These are phyloP conservation scores for Candida argentea DNA, from an alignment of 805 yeast species.

Conservation along the genomic window DNA sequence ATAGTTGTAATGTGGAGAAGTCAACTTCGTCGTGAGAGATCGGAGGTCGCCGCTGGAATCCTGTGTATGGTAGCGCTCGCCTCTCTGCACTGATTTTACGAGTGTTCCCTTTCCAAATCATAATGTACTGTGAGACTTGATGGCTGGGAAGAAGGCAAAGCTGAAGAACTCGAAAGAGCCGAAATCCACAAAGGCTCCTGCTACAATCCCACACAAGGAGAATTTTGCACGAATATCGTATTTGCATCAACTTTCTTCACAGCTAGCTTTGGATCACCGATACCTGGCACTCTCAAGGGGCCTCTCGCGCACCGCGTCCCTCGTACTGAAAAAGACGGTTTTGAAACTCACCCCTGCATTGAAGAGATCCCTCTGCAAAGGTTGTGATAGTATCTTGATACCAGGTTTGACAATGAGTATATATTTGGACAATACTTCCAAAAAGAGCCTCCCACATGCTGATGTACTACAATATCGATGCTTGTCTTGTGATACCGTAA, in stretches of 20 bases:
- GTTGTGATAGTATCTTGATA: constrained; percentile 42
- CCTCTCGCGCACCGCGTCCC: constrained; percentile 43
- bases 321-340: constrained; percentile 61
- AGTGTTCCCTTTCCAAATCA: no score
- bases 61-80: no score
- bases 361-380: constrained; percentile 63
- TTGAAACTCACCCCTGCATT: constrained; percentile 51
- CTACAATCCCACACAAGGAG: constrained; percentile 40
- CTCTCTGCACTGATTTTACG: no score
- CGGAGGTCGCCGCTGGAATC: no score
- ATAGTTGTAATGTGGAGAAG: no score
- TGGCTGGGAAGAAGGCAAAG: no score
- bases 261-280: constrained; percentile 19
- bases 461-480: constrained; percentile 46
- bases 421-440: constrained; percentile 34
- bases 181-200: constrained; percentile 19
- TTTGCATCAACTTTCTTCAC: constrained; percentile 44
- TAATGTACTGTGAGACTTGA: no score
- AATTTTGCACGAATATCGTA: constrained; percentile 51
- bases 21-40: no score
- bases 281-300: constrained; percentile 41
- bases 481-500: constrained; percentile 37
- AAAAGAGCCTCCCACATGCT: constrained; percentile 15
- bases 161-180: constrained; percentile 3
- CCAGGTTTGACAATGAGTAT: constrained; percentile 37